These are phyloP conservation scores for Trametes pubescens DNA, from an alignment of 1,284 basidiomycete genomes.

Conservation along the genomic window DNA sequence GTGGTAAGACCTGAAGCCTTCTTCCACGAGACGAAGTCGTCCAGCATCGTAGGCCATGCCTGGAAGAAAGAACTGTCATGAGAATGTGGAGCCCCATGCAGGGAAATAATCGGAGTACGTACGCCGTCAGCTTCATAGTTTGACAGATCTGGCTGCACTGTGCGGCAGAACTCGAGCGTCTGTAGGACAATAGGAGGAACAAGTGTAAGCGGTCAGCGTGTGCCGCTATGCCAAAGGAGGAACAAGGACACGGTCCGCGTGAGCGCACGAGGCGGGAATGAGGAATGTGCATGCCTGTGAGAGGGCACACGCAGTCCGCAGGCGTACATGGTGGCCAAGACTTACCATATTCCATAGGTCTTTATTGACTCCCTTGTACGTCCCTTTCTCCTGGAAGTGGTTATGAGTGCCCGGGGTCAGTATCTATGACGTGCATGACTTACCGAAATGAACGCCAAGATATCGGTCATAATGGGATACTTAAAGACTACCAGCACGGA, in stretches of 20 bases:
- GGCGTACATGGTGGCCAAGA: constrained; percentile 14
- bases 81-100: constrained; percentile 5
- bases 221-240: constrained; percentile 2
- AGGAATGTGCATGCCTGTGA: not conserved
- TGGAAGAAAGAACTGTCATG: constrained; percentile 38
- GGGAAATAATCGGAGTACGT: constrained; percentile 38
- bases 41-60: constrained; percentile 83
- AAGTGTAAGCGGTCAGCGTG: not conserved
- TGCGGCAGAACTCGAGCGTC: constrained; percentile 67
- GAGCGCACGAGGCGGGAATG: not conserved
- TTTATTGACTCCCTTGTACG: constrained; percentile 79
- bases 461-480: constrained; percentile 68
- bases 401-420: not conserved
- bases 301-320: not conserved
- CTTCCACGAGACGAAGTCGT: constrained; percentile 78
- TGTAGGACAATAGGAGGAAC: not conserved
- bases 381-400: constrained; percentile 58
- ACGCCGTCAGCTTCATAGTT: constrained; percentile 80
- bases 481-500: constrained; percentile 69
- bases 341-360: constrained; percentile 87
- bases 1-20: constrained; percentile 34
- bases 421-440: constrained; percentile 35
- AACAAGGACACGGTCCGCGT: constrained; percentile 10
- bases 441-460: constrained; percentile 72
- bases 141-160: constrained; percentile 63